Conservation (phyloP, 2,329 filamentous ascomycete species). For the Penicillium crustosum region DNA sequence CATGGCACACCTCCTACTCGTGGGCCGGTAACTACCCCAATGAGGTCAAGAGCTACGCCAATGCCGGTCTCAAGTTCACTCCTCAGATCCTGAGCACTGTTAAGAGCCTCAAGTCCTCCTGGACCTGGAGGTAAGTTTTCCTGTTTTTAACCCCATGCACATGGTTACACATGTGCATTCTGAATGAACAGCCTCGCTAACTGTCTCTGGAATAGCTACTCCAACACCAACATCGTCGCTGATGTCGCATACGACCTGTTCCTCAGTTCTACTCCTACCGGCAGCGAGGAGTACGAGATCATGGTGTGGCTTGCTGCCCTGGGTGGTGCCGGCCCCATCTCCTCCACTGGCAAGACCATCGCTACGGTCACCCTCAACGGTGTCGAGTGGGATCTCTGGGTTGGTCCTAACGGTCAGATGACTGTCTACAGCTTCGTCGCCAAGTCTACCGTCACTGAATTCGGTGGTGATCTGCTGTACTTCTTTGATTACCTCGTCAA, state of each 20-base stretch:
- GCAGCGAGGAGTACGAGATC: constrained; percentile 58
- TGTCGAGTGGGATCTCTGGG: constrained; percentile 58
- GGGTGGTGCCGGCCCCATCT: constrained; percentile 59
- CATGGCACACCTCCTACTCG: constrained; percentile 48
- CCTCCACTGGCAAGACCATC: constrained; percentile 49
- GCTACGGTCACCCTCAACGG: constrained; percentile 57
- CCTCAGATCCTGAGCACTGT: constrained; percentile 37
- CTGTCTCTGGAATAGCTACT: constrained; percentile 43
- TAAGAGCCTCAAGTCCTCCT: constrained; percentile 46
- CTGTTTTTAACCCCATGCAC: neutral
- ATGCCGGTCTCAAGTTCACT: constrained; percentile 43
- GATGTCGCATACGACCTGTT: constrained; percentile 65
- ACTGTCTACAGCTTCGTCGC: constrained; percentile 63
- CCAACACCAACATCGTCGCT: constrained; percentile 51
- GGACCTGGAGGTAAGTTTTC: constrained; percentile 43
- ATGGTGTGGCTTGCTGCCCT: constrained; percentile 66
- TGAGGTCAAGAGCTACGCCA: constrained; percentile 51
- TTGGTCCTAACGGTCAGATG: constrained; percentile 59
- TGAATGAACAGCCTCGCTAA: neutral
- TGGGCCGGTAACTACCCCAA: constrained; percentile 40
- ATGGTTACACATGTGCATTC: neutral
- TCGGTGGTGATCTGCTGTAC: constrained; percentile 56
- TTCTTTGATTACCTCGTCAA: constrained; percentile 59
- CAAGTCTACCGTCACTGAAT: constrained; percentile 49
- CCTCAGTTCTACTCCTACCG: constrained; percentile 50